Base-by-base conservation (phyloP, 306 rosid genomes). In the Vigna trinervia region DNA sequence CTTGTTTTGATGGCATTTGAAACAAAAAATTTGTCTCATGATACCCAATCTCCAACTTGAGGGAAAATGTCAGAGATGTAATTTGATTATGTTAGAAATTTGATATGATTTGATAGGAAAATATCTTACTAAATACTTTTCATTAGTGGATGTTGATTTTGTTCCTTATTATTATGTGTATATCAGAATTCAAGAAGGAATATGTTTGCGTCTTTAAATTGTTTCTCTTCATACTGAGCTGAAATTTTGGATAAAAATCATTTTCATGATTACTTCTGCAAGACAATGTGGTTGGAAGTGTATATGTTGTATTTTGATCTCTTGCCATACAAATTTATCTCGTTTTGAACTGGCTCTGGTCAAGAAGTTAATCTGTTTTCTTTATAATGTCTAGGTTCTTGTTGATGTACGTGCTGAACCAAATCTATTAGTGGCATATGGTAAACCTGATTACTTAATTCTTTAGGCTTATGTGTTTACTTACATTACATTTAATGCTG, bases 361-460 rank as follows among this genome's bases (percentile, higher is more conserved):
- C 64, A 52, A 78, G 64, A 73, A 30, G 52, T 59, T 75, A 4
- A 57, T 36, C 28, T 12, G 59, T 43, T 78, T 78, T 39, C 60
- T 61, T 75, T 77, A 41, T 52, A 4, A 66, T 81, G 75, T 74
- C 71, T 87, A 94, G 98, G 89, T 94, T 78, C 86, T 94, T 77
- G 96, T 94, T 41, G 95, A 94, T 26, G 93, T 89, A 12, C 96
- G 67, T 81, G 88, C 88, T 64, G 92, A 94, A 82, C 96, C 98
- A 53, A 86, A 92, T 80, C 84, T 92, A 75, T 78, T 90, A 64
- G 96, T 94, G 79, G 97, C 98, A 45, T 94, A 92, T 82, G 97
- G 97, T 94, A 90, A 83, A 74, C 47, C 50, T 30, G 28, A 38
- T 81, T 78, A 32, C 63, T 79, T 60, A 36, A 75, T 30, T 80